Evolutionary conservation across 75 land plant genomes (phyloP).

Genomic region (Picea sitchensis): DNA sequence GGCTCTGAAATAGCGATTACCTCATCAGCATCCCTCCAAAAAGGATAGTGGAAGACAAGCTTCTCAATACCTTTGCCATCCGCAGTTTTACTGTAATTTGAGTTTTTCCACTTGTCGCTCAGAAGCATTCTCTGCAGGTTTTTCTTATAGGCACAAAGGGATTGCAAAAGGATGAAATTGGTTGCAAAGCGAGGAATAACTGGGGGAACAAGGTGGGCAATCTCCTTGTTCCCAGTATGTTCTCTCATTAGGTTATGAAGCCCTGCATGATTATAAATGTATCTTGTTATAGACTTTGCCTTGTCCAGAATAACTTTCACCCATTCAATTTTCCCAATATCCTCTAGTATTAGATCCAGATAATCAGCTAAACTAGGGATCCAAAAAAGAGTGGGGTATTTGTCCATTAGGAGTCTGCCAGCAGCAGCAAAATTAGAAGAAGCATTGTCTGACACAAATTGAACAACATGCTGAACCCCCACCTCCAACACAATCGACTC

Average conservation of each 20-base stretch:
- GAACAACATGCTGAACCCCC: too few species aligned
- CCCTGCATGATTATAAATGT: conserved; percentile 17
- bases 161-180: background rate
- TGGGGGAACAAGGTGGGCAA: too few species aligned
- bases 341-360: conserved; percentile 47
- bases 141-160: background rate
- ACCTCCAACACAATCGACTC: too few species aligned
- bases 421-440: too few species aligned
- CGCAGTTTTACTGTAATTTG: background rate
- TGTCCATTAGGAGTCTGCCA: background rate
- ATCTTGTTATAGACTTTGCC: conserved; percentile 40
- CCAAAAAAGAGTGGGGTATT: conserved; percentile 43
- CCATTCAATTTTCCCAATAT: conserved; percentile 31
- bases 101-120: background rate
- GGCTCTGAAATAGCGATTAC: background rate
- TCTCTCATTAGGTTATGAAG: background rate
- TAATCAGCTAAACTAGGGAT: conserved; percentile 39
- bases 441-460: too few species aligned
- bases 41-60: background rate
- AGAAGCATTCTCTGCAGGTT: background rate
- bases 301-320: conserved; percentile 28
- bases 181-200: background rate
- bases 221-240: background rate
- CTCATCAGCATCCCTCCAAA: background rate
- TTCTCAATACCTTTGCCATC: background rate